A percentile compares a stretch with the other conserved stretches of the same genome.
phyloP scores from a whole-genome alignment of 495 filamentous ascomycete species.

The Daldinia loculata region DNA sequence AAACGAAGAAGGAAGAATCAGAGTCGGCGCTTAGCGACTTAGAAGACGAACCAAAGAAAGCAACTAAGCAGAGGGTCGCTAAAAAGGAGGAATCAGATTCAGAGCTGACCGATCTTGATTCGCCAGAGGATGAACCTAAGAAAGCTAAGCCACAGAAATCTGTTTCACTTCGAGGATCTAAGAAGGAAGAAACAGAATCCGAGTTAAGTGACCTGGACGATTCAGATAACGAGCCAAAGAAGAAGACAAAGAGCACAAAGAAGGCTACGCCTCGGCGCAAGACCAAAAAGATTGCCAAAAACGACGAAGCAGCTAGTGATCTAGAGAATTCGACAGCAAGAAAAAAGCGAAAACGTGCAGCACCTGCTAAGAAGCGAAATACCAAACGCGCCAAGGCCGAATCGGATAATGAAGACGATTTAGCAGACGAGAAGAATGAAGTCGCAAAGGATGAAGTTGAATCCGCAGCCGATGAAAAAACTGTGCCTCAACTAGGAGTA shows the following conservation, averaged over 20 bases:
- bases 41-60: slow-evolving; percentile 38
- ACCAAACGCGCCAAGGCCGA: slow-evolving; percentile 35
- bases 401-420: slow-evolving; percentile 52
- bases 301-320: slow-evolving; percentile 31
- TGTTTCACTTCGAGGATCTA: slow-evolving; percentile 30
- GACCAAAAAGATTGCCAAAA: slow-evolving; percentile 30
- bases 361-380: slow-evolving; percentile 42
- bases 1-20: slow-evolving; percentile 46
- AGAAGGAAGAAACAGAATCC: slow-evolving; percentile 46
- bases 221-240: slow-evolving; percentile 47
- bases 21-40: slow-evolving; percentile 42
- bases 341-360: slow-evolving; percentile 40
- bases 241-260: slow-evolving; percentile 41
- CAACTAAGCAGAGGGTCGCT: slow-evolving; percentile 22
- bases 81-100: slow-evolving; percentile 42
- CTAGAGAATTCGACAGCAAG: slow-evolving; percentile 33
- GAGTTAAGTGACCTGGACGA: slow-evolving; percentile 43
- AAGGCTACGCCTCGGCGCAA: slow-evolving; percentile 40
- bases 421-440: slow-evolving; percentile 42
- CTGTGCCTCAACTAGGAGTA: slow-evolving; percentile 30
- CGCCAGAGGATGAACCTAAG: slow-evolving; percentile 38
- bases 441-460: slow-evolving; percentile 41
- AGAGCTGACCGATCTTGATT: slow-evolving; percentile 42
- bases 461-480: slow-evolving; percentile 27
- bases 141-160: slow-evolving; percentile 29